phyloP scores from a whole-genome alignment of 2,329 filamentous ascomycete species.

The Cercospora citrullina region DNA sequence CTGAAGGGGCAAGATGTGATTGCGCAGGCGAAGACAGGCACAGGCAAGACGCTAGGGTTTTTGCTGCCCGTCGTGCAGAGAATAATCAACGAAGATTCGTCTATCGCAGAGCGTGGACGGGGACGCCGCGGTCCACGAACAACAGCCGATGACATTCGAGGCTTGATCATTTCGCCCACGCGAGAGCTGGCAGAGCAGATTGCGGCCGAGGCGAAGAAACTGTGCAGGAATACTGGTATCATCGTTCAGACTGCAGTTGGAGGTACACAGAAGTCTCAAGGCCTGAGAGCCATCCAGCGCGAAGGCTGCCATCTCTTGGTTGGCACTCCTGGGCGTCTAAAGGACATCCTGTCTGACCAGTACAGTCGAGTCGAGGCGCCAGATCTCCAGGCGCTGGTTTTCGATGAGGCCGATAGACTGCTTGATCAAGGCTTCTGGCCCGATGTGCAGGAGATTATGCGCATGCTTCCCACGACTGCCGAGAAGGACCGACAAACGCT shows the following conservation, averaged over 20 bases:
- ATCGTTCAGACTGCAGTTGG: constrained; percentile 80
- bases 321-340: constrained; percentile 83
- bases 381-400: constrained; percentile 59
- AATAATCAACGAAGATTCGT: constrained; percentile 65
- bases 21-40: constrained; percentile 94
- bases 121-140: constrained; percentile 54
- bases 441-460: constrained; percentile 51
- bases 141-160: constrained; percentile 56
- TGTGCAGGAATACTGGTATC: constrained; percentile 66
- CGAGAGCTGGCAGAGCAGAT: constrained; percentile 66
- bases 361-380: constrained; percentile 63
- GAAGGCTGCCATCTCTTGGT: constrained; percentile 87
- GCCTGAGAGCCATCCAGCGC: constrained; percentile 66
- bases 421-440: constrained; percentile 59
- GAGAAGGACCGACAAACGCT: constrained; percentile 79
- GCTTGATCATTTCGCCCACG: constrained; percentile 63
- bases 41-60: constrained; percentile 94
- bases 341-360: constrained; percentile 74
- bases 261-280: constrained; percentile 73
- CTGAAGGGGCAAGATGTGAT: constrained; percentile 79
- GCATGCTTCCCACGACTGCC: constrained; percentile 59
- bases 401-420: constrained; percentile 68
- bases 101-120: constrained; percentile 52
- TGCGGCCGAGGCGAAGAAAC: constrained; percentile 68
- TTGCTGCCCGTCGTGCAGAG: constrained; percentile 81